Percentiles rank a stretch among this genome's conserved stretches.
Conservation (phyloP, 2,329 filamentous ascomycete genomes). For the Chrysosporium queenslandicum region DNA sequence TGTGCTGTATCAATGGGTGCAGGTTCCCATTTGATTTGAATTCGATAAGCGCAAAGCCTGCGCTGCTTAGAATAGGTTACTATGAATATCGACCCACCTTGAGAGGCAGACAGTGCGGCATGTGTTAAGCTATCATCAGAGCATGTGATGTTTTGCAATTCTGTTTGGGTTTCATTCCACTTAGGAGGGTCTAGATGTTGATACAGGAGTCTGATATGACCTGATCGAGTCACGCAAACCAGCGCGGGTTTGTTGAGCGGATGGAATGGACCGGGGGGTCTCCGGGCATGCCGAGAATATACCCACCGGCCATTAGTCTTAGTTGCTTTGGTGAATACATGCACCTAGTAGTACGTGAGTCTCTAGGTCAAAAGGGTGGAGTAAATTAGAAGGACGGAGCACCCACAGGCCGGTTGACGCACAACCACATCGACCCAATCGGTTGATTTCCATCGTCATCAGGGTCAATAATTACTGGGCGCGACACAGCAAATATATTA, state of each 20-base stretch:
- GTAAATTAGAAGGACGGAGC: slow-evolving; percentile 24
- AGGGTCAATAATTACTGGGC: slow-evolving; percentile 56
- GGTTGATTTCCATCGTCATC: slow-evolving; percentile 66
- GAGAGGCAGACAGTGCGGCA: slow-evolving; percentile 64
- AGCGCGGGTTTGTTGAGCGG: slow-evolving; percentile 58
- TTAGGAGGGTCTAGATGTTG: slow-evolving; percentile 60
- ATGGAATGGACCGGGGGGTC: slow-evolving; percentile 62
- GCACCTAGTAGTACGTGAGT: slow-evolving; percentile 24
- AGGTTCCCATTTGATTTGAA: slow-evolving; percentile 62
- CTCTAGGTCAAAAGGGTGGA: slow-evolving; percentile 23
- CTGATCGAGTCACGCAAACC: slow-evolving; percentile 64
- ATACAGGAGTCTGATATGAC: slow-evolving; percentile 65
- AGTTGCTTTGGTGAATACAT: slow-evolving; percentile 49
- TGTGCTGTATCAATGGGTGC: slow-evolving; percentile 45
- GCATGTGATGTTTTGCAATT: slow-evolving; percentile 62
- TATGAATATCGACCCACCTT: slow-evolving; percentile 38
- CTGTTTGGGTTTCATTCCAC: slow-evolving; percentile 61
- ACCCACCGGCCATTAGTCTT: slow-evolving; percentile 55
- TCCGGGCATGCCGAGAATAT: slow-evolving; percentile 57
- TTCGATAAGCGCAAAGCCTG: slow-evolving; percentile 63
- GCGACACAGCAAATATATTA: slow-evolving; percentile 57
- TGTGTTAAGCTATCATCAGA: slow-evolving; percentile 71
- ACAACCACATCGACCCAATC: slow-evolving; percentile 79
- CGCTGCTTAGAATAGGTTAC: slow-evolving; percentile 47
- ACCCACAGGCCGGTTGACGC: slow-evolving; percentile 43